Conservation (phyloP, 257 asterid species). For the Euphrasia confusa region DNA sequence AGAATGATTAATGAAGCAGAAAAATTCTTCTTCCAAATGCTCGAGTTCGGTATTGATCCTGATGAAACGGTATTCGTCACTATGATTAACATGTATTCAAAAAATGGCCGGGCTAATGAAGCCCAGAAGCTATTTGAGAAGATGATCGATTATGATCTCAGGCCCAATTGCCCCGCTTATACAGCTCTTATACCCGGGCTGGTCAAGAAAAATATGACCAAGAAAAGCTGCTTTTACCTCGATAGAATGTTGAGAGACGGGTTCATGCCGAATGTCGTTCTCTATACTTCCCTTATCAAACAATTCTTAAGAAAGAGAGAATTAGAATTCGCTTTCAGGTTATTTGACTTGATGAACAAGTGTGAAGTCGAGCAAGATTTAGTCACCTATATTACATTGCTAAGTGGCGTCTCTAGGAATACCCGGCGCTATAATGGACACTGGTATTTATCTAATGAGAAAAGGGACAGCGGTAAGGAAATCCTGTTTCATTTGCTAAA, state of each 20-base stretch:
- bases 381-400: conserved; percentile 41
- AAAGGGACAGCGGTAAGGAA: conserved; percentile 33
- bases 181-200: conserved; percentile 53
- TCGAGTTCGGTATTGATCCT: conserved; percentile 39
- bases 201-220: conserved; percentile 53
- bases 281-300: conserved; percentile 54
- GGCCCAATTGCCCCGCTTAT: conserved; percentile 47
- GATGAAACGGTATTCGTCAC: conserved; percentile 45
- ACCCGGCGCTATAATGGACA: conserved; percentile 29
- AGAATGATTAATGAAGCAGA: conserved; percentile 42
- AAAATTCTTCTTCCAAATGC: conserved; percentile 41
- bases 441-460: conserved; percentile 29
- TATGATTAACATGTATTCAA: conserved; percentile 57
- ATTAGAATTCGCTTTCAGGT: conserved; percentile 42
- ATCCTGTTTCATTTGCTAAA: conserved; percentile 38
- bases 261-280: conserved; percentile 43
- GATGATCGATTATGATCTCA: conserved; percentile 39
- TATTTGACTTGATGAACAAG: conserved; percentile 55
- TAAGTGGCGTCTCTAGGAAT: conserved; percentile 50
- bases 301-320: conserved; percentile 51
- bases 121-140: conserved; percentile 41
- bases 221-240: conserved; percentile 42
- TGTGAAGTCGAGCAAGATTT: conserved; percentile 39
- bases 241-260: conserved; percentile 59
- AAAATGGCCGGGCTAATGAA: conserved; percentile 39